These are phyloP conservation scores for Komagataella mondaviorum DNA, from an alignment of 805 yeast species.

Conservation along the genomic window DNA sequence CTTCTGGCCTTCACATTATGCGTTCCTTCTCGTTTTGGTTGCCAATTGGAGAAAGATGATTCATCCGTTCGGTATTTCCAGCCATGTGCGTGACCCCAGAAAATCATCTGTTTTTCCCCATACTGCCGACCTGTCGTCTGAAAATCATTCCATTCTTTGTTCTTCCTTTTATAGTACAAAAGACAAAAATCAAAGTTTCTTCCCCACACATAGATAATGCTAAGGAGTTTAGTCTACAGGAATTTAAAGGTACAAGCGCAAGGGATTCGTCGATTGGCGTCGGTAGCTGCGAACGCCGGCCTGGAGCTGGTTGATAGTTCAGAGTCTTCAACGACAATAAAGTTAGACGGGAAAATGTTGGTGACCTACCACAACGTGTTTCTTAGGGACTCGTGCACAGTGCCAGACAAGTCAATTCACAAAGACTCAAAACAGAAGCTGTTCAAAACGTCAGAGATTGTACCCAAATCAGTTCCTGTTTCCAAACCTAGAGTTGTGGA, in stretches of 20 bases:
- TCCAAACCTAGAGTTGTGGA: slow-evolving; percentile 19
- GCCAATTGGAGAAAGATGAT: too few species aligned
- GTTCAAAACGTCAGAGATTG: slow-evolving; percentile 44
- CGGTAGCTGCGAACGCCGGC: not conserved
- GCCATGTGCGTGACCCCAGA: not conserved
- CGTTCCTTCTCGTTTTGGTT: too few species aligned
- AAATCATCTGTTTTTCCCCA: not conserved
- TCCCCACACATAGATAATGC: not conserved
- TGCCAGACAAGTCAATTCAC: slow-evolving; percentile 33
- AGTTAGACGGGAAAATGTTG: slow-evolving; percentile 1
- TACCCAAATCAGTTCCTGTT: slow-evolving; percentile 21
- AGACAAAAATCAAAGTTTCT: not conserved
- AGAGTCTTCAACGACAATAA: not conserved
- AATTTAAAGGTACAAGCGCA: not conserved
- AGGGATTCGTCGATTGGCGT: not conserved
- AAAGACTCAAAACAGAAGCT: slow-evolving; percentile 42
- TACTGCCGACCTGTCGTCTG: not conserved
- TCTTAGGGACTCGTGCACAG: slow-evolving; percentile 50
- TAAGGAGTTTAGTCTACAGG: not conserved
- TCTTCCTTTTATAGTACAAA: not conserved
- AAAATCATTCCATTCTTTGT: not conserved
- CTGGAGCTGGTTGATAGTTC: not conserved
- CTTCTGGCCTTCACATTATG: too few species aligned
- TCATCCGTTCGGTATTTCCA: not conserved
- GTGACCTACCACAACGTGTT: slow-evolving; percentile 36